phyloP scores from a whole-genome alignment of 2,329 filamentous ascomycete species.

The Colletotrichum costaricense region DNA sequence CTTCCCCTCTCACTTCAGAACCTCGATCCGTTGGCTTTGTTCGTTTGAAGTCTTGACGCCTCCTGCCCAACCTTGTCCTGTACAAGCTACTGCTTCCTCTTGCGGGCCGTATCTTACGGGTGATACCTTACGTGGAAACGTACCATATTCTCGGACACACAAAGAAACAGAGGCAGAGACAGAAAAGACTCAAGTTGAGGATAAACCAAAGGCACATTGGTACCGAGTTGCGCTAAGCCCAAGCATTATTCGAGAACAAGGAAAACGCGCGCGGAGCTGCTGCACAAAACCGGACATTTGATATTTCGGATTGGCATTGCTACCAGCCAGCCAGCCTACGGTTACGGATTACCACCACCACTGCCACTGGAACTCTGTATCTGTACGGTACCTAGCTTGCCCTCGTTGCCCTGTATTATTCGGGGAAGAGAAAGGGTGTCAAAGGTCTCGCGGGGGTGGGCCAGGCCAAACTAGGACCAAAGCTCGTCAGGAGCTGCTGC shows the following conservation, averaged over 20 bases:
- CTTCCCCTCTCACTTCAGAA: neutral
- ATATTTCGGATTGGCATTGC: too few species aligned
- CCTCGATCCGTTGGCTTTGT: neutral
- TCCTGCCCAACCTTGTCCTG: neutral
- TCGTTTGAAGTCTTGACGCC: neutral
- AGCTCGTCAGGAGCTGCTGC: neutral
- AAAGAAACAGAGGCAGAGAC: constrained; percentile 1
- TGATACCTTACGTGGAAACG: neutral
- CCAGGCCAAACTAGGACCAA: constrained; percentile 9
- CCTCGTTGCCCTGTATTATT: neutral
- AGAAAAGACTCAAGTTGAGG: neutral
- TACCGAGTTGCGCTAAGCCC: neutral
- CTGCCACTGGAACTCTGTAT: neutral
- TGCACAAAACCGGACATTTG: constrained; percentile 29
- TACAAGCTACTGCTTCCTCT: neutral
- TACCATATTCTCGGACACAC: neutral
- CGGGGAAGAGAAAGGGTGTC: neutral
- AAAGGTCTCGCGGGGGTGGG: neutral
- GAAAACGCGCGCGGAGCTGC: constrained; percentile 8
- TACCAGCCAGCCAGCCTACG: too few species aligned
- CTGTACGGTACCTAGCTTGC: neutral
- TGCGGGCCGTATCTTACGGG: constrained; percentile 10
- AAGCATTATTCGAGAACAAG: constrained; percentile 11
- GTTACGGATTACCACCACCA: neutral
- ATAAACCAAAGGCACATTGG: neutral